Evolutionary conservation across 139 green algal genomes (phyloP).

Genomic region (Diplosphaera chodatii): DNA sequence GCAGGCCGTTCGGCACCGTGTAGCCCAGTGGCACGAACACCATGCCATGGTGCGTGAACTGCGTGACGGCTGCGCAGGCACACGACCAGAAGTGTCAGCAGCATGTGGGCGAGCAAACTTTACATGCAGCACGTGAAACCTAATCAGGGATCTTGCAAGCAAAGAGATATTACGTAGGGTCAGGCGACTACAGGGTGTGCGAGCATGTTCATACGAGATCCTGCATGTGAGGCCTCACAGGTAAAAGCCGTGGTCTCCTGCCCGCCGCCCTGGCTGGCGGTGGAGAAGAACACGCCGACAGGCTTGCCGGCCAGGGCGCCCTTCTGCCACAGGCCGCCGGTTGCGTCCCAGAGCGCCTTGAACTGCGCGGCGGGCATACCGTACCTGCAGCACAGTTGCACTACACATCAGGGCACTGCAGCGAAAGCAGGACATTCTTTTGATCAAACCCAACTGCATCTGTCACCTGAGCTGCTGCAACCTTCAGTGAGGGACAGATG

Average conservation of each 20-base stretch:
- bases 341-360: slow-evolving; percentile 71
- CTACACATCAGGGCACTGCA: no score
- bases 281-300: slow-evolving; percentile 40
- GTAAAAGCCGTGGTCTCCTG: slow-evolving; percentile 64
- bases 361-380: slow-evolving; percentile 24
- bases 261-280: slow-evolving; percentile 63
- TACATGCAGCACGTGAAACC: no score
- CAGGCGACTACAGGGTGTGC: no score
- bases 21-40: slow-evolving; percentile 75
- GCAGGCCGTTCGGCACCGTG: neutral
- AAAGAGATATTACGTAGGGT: no score
- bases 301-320: slow-evolving; percentile 64
- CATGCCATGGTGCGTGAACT: slow-evolving; percentile 82
- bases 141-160: no score
- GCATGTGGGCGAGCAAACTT: no score
- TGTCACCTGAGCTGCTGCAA: neutral
- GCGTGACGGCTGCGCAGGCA: slow-evolving; percentile 39
- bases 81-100: no score
- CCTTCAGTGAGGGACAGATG: neutral
- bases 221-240: neutral
- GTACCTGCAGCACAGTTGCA: slow-evolving; percentile 19
- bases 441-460: neutral
- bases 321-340: slow-evolving; percentile 50
- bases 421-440: neutral
- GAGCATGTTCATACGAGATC: no score